Conservation (phyloP, 208 protist species). For the Strigomonas culicis region DNA sequence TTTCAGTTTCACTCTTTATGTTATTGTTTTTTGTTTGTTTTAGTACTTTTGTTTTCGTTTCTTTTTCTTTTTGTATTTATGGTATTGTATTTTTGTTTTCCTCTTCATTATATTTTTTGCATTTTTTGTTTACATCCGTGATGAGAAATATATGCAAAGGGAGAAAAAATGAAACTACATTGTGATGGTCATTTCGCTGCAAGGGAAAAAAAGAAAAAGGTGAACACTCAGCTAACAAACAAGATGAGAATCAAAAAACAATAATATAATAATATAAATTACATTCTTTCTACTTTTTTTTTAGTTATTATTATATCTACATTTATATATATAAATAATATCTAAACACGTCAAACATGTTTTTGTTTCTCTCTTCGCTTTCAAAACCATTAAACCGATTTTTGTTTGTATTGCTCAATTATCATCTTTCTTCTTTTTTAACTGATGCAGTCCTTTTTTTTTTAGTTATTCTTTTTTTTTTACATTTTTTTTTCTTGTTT, state of each 20-base stretch:
- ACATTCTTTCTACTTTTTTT: conserved; percentile 8
- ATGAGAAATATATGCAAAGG: conserved; percentile 1
- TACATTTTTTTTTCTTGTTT: conserved; percentile 12
- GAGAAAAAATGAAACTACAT: conserved; percentile 7
- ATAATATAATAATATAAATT: conserved; percentile 14
- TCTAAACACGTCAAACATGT: not conserved
- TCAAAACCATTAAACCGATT: too few species aligned
- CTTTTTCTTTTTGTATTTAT: too few species aligned
- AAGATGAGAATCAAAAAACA: conserved; percentile 13
- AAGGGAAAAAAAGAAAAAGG: conserved; percentile 15
- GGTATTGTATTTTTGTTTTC: not conserved
- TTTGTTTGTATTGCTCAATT: not conserved
- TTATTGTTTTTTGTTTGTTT: too few species aligned
- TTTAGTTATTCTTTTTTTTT: conserved; percentile 15
- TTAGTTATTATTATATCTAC: not conserved
- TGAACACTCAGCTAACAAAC: conserved; percentile 13
- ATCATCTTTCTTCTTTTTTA: not conserved
- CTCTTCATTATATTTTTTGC: not conserved
- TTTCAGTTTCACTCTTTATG: too few species aligned
- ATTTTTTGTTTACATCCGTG: not conserved
- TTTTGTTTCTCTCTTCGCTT: not conserved
- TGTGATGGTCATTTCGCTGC: not conserved
- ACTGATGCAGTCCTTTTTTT: conserved; percentile 6
- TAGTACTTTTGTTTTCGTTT: too few species aligned
- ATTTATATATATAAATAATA: not conserved